Percentiles rank a stretch among this genome's conserved stretches.
Conservation (phyloP, 805 yeast species). For the Starmerella geochares region DNA sequence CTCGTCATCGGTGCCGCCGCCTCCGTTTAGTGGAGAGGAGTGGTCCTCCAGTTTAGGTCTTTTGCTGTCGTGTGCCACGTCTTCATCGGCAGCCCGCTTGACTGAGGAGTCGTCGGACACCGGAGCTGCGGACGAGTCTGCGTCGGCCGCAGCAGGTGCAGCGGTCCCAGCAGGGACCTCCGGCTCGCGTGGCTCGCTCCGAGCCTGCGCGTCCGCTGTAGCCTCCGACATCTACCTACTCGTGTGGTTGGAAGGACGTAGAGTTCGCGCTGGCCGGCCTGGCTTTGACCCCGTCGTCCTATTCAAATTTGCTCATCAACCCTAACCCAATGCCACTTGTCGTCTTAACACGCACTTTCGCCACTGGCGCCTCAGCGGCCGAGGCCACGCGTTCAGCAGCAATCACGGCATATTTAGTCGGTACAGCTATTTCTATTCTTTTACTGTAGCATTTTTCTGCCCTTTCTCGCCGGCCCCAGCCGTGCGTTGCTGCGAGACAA, state of each 20-base stretch:
- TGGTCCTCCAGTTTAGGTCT: slow-evolving; percentile 8
- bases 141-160: background rate
- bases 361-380: background rate
- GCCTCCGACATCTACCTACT: slow-evolving; percentile 7
- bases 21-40: background rate
- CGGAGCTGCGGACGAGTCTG: background rate
- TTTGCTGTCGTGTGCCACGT: slow-evolving; percentile 5
- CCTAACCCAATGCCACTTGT: slow-evolving; percentile 18
- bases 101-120: slow-evolving; percentile 5
- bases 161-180: background rate
- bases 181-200: slow-evolving; percentile 6
- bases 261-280: slow-evolving; percentile 10
- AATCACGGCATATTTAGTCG: too few relatives aligned
- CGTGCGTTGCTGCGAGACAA: background rate
- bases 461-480: too few relatives aligned
- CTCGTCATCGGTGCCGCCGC: background rate
- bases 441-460: too few relatives aligned
- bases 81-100: slow-evolving; percentile 3
- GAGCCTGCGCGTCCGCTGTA: slow-evolving; percentile 11
- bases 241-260: slow-evolving; percentile 20
- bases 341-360: slow-evolving; percentile 18
- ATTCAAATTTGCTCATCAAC: slow-evolving; percentile 17
- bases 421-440: background rate
- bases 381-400: too few relatives aligned
- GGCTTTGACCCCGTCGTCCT: slow-evolving; percentile 22